Base-by-base conservation (phyloP, 2,329 filamentous ascomycete genomes). In the Calonectria montana region DNA sequence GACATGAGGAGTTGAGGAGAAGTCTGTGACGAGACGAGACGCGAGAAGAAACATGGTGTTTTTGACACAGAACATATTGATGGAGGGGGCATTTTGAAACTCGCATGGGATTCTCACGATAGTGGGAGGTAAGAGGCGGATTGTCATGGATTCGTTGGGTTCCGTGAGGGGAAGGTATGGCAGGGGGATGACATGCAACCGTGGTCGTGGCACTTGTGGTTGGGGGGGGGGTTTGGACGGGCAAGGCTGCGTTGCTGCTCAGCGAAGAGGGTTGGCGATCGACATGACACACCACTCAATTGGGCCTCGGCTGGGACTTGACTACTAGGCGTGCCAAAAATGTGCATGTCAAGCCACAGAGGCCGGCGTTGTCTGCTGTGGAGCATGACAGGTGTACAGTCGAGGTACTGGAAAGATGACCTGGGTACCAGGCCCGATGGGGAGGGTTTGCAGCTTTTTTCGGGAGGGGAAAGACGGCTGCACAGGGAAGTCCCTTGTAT, bases 321-420 rank as follows among this genome's bases (percentile, higher is more conserved):
- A 43, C 50, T 59, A 55, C 50, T 31, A 59, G 41, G 55, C 31
- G 47, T 55, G 37, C 66, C 37, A 63, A 53, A 29, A 62, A 65
- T 27, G 62, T 53, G 41, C 53, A 61, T 35, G 61, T 70, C 65
- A 67, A 67, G 65, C 65, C 65, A 67, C 65, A 61, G 35, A 59
- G 31, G 53, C 53, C 53, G 53, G 53, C 53, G 53, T 18, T 35
- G 53, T 59, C 31, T 59, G 57, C 9, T 43, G 37, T 41, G 57
- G 57, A 43, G 57, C 18, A 45, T 45, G 57, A 45, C 57, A 45
- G 37, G 45, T 50, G 45, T 47, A 39, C 43, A 65, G 47, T 35
- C n/a, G 9, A 65, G 43, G 45, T 65, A 65, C 45, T 25, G 45
- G 29, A 16, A 37, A 27, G 47, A 31, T 39, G 45, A 47, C 62